Base-by-base conservation (phyloP, 345 rosid genomes). In the Brassica napus region DNA sequence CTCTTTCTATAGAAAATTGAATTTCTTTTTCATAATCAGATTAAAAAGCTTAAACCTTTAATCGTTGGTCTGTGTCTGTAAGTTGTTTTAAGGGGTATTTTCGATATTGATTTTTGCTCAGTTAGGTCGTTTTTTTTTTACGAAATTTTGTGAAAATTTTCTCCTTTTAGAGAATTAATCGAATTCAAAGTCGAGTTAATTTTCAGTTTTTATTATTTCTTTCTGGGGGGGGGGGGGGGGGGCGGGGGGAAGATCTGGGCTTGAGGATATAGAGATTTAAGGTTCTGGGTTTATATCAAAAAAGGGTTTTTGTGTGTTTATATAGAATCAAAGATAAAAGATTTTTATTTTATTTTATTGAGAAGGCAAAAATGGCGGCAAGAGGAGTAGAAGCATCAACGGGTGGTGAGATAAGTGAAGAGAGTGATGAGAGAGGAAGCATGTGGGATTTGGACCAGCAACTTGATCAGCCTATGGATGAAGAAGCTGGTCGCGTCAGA, bases 391-490 rank as follows among this genome's bases (percentile, higher is more conserved):
- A 88, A 77, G 72, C 77, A 77, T 77, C 92, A 65, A 71, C 82
- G 42, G 74, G 77, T 23, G 42, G 72, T 75, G 91, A 88, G 83
- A 82, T 86, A 72, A 87, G 82, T 80, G 94, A 85, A 81, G 93
- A 86, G 24, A 54, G 75, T 76, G 86, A 79, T 34, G 81, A 34
- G 47, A 89, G 80, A 83, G 96, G 94, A 9, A 86, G 88, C 23
- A 93, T 91, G 96, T 91, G 98, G 99, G 92, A 71, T 82, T 84
- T 93, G 89, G 49, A 42, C 49, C 49, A 42, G 49, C 49, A 42
- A 42, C 49, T 42, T 42, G 49, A 42, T 42, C 49, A 42, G 49
- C 49, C 49, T 42, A 42, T 42, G n/a, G 49, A 42, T 42, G 49
- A 42, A 42, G 49, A 42, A 82, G 98, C 97, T 80, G 94, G 94